Base-by-base conservation (phyloP, 2,329 filamentous ascomycete species). In the Colletotrichum shisoi region DNA sequence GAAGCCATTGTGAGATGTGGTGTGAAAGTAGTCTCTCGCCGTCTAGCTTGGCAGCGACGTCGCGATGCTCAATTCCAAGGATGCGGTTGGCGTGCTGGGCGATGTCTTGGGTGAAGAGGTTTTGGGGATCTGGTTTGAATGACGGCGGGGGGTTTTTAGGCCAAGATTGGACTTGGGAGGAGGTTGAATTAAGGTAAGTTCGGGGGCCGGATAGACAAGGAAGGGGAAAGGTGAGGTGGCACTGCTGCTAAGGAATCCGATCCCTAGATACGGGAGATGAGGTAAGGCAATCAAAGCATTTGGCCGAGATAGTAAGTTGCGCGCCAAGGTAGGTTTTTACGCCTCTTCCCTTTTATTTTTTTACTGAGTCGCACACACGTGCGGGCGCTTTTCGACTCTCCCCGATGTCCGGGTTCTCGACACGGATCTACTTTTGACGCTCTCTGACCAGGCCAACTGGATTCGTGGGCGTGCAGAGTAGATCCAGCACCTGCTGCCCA, bases 1-100 rank as follows among this genome's bases (percentile, higher is more conserved):
- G 80, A 78, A 52, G 81, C 71, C 83, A 85, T 85, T 17, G 46
- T 54, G 37, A 8, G 69, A 65, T 72, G 62, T 61, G 61, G 11
- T 58, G 70, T 37, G 31, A 44, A 49, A 31, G 53, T 19, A 53
- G 31, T 58, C 42, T 48, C 46, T 60, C 37, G 64, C 46, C 19
- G 51, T 4, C 34, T 62, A 51, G 46, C 40, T 66, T 53, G 57
- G 57, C 56, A 42, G 44, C 11, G 49, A 44, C 37, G 57, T 44
- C 51, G 58, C 44, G 42, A 46, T 39, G 31, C 52, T 45, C 31
- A 45, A 42, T 67, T 42, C 53, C 52, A 49, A 40, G 52, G n/a
- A 17, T 42, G 52, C 13, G 27, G 11, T 51, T 49, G 60, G n/a
- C 27, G 63, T 56, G 42, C 46, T 44, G 40, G 24, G 45, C 17